Evolutionary conservation across 2,329 filamentous ascomycete species (phyloP).

Genomic region (Scedosporium apiospermum): DNA sequence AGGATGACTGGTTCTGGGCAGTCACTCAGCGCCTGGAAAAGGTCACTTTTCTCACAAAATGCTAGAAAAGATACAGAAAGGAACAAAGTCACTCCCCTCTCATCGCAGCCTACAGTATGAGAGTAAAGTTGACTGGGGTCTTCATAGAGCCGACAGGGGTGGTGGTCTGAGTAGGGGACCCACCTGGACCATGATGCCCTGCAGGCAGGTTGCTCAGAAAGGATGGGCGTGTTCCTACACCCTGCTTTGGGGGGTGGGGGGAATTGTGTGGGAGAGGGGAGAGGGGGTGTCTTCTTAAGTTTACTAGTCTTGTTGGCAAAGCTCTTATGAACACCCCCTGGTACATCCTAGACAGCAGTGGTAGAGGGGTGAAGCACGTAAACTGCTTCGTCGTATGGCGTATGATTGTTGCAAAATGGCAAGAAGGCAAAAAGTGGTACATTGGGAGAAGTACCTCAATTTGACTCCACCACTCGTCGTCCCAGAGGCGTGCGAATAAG

Average conservation of each 20-base stretch:
- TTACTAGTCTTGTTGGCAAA: not conserved
- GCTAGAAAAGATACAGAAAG: not conserved
- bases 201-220: constrained; percentile 5
- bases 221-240: not conserved
- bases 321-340: not conserved
- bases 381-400: not conserved
- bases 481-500: not conserved
- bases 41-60: not conserved
- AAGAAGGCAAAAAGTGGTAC: not conserved
- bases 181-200: not conserved
- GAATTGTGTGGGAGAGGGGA: not conserved
- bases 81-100: not conserved
- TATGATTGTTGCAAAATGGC: constrained; percentile 2
- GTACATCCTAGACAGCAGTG: not conserved
- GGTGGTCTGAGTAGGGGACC: constrained; percentile 5
- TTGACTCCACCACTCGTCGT: not conserved
- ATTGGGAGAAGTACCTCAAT: not conserved
- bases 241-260: not conserved
- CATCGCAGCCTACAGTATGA: not conserved
- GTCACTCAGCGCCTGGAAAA: not conserved
- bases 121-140: constrained; percentile 3
- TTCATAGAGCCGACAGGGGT: not conserved
- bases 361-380: not conserved
- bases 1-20: not conserved
- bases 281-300: not conserved